Conservation (phyloP, 179 eudicot species). For the Beta corolliflora region DNA sequence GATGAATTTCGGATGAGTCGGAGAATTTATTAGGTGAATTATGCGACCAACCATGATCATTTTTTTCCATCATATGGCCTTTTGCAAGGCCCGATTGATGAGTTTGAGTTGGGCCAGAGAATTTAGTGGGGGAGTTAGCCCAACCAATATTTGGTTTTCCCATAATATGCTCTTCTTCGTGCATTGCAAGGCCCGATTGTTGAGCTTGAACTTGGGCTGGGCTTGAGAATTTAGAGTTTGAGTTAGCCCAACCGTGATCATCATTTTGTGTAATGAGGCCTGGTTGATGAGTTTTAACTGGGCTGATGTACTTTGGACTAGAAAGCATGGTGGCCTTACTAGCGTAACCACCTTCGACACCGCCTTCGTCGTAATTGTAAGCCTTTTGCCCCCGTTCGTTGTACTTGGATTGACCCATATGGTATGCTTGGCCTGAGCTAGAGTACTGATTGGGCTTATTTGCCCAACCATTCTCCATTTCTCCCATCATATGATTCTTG, state of each 20-base stretch:
- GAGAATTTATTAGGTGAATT: not conserved
- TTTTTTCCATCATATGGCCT: constrained; percentile 11
- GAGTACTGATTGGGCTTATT: constrained; percentile 9
- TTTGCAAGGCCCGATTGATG: not conserved
- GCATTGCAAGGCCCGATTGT: not conserved
- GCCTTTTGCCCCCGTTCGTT: constrained; percentile 1
- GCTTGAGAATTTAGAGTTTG: not conserved
- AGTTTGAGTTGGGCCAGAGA: not conserved
- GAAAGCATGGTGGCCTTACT: not conserved
- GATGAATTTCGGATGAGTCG: not conserved
- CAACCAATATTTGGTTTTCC: constrained; percentile 16
- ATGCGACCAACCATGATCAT: constrained; percentile 13
- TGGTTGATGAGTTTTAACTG: not conserved
- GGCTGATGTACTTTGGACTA: not conserved
- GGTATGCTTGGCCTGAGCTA: not conserved
- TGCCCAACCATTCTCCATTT: constrained; percentile 27
- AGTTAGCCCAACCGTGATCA: constrained; percentile 18
- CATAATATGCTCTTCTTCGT: constrained; percentile 24
- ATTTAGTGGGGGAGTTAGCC: not conserved
- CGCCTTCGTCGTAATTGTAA: not conserved
- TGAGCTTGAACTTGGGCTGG: not conserved
- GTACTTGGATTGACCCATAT: constrained; percentile 7
- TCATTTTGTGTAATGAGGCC: not conserved
- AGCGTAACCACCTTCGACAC: not conserved
- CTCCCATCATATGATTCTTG: constrained; percentile 23